Evolutionary conservation across 2,329 filamentous ascomycete genomes (phyloP).

Genomic region (Pseudofabraea citricarpa): DNA sequence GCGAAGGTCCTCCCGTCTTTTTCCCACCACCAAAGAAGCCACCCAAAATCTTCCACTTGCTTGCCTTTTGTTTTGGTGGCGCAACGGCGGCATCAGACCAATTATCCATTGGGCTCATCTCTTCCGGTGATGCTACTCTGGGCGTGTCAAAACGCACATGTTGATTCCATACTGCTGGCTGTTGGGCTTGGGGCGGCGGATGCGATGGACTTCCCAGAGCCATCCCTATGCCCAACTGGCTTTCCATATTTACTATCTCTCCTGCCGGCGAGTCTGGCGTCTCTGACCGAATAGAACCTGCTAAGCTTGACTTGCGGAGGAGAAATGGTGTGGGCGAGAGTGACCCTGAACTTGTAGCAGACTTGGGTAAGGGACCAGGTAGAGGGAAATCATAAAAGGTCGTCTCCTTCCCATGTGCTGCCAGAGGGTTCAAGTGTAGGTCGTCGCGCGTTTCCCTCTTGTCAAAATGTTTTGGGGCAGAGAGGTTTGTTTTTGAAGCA

Average conservation of each 20-base stretch:
- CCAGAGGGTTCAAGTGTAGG: conserved; percentile 24
- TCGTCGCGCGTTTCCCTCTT: conserved; percentile 27
- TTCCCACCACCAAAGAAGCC: conserved; percentile 37
- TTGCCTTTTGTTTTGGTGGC: conserved; percentile 35
- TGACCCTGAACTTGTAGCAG: conserved; percentile 12
- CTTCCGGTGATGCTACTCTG: conserved; percentile 17
- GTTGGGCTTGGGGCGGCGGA: conserved; percentile 18
- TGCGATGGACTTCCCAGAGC: conserved; percentile 66
- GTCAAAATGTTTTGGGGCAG: conserved; percentile 15
- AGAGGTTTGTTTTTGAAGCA: conserved; percentile 9
- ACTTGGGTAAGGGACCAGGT: conserved; percentile 19
- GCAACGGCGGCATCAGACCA: conserved; percentile 4
- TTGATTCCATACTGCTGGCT: conserved; percentile 8
- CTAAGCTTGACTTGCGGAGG: conserved; percentile 10
- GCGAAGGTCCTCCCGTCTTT: conserved; percentile 30
- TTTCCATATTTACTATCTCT: conserved; percentile 10
- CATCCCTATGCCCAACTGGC: conserved; percentile 54
- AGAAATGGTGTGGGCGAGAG: conserved; percentile 8
- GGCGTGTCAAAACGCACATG: neutral
- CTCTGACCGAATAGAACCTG: conserved; percentile 5
- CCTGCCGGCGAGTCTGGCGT: conserved; percentile 16
- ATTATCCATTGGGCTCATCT: conserved; percentile 11
- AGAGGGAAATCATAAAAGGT: conserved; percentile 24
- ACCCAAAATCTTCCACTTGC: conserved; percentile 57
- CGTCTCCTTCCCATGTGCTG: conserved; percentile 20